Evolutionary conservation across 2,329 filamentous ascomycete species (phyloP).

Genomic region (Alternaria arbusti): DNA sequence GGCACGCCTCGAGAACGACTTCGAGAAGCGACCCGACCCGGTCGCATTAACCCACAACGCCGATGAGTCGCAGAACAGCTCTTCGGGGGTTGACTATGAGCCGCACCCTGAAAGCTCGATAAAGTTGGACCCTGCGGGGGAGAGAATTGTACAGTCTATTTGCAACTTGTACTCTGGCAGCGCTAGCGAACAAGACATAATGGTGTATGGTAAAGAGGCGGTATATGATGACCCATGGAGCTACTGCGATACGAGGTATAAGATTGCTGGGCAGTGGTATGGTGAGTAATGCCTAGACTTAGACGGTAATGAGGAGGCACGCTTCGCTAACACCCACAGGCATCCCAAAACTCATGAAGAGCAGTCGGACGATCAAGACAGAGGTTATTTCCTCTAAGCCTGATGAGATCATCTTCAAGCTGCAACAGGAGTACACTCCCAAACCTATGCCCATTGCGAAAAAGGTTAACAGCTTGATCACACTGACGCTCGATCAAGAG

Average conservation of each 20-base stretch:
- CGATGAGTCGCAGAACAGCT: conserved; percentile 33
- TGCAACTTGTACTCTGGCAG: conserved; percentile 56
- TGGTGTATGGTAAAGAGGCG: conserved; percentile 55
- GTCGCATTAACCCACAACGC: conserved; percentile 37
- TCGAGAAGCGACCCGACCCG: conserved; percentile 33
- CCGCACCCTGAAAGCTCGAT: conserved; percentile 32
- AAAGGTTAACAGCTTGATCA: conserved; percentile 62
- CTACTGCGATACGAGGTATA: conserved; percentile 59
- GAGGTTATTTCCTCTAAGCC: conserved; percentile 50
- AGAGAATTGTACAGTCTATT: conserved; percentile 54
- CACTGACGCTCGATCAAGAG: conserved; percentile 61
- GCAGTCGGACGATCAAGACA: conserved; percentile 50
- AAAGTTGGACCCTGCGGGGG: conserved; percentile 26
- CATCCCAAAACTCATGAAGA: conserved; percentile 53
- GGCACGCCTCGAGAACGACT: conserved; percentile 15
- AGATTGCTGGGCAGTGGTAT: conserved; percentile 61
- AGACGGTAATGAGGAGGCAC: background rate
- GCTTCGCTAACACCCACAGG: conserved; percentile 23
- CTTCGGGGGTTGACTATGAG: conserved; percentile 41
- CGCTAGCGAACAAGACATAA: conserved; percentile 57
- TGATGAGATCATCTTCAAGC: conserved; percentile 55
- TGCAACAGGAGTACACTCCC: conserved; percentile 57
- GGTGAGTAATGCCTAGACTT: conserved; percentile 24
- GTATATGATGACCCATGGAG: conserved; percentile 58
- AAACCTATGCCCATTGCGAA: conserved; percentile 50